These are phyloP conservation scores for Wakefieldia striispora DNA, from an alignment of 768 basidiomycete species.

Conservation along the genomic window DNA sequence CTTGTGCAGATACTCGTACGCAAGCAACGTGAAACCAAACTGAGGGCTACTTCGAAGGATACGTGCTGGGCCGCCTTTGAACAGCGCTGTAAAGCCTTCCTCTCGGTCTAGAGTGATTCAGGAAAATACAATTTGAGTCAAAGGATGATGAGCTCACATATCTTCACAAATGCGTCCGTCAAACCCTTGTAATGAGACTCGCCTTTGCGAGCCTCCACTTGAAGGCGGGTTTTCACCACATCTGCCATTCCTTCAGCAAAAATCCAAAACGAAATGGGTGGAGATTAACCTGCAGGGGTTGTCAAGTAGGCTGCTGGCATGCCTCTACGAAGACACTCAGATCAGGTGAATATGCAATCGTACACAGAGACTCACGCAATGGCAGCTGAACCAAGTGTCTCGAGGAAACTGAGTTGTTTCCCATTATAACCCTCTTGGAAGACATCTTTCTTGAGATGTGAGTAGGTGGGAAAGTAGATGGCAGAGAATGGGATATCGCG, in stretches of 20 bases:
- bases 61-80: conserved; percentile 90
- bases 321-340: conserved; percentile 56
- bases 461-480: conserved; percentile 86
- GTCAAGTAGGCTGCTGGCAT: conserved; percentile 97
- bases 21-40: conserved; percentile 91
- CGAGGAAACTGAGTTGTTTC: conserved; percentile 86
- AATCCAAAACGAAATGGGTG: conserved; percentile 5
- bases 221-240: conserved; percentile 95
- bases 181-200: conserved; percentile 91
- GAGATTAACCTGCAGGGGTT: conserved; percentile 74
- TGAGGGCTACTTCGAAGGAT: conserved; percentile 87
- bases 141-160: conserved; percentile 56
- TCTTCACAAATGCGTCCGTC: conserved; percentile 84
- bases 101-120: conserved; percentile 57
- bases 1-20: conserved; percentile 71
- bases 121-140: conserved; percentile 8
- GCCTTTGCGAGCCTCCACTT: conserved; percentile 89
- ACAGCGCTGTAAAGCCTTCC: conserved; percentile 86
- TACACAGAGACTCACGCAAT: conserved; percentile 59
- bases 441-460: conserved; percentile 87
- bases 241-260: conserved; percentile 46
- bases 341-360: conserved; percentile 18
- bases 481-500: conserved; percentile 98
- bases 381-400: conserved; percentile 81
- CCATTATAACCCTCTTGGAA: conserved; percentile 96